Conservation (phyloP, 768 basidiomycete species). For the Tephrocybe sp. region DNA sequence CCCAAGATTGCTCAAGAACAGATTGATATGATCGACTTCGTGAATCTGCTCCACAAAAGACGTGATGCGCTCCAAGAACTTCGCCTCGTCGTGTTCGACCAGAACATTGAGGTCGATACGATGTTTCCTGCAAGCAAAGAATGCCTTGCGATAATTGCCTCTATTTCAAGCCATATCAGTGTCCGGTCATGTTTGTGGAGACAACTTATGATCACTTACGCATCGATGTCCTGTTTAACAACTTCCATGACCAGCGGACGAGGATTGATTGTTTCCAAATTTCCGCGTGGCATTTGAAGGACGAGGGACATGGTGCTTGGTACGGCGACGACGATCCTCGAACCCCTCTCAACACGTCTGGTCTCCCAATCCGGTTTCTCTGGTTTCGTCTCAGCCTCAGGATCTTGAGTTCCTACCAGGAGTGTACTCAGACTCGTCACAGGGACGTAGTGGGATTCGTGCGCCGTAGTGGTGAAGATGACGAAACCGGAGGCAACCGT, state of each 20-base stretch:
- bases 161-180: constrained; percentile 34
- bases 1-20: constrained; percentile 88
- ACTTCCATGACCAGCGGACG: constrained; percentile 87
- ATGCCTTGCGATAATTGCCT: constrained; percentile 79
- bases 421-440: constrained; percentile 30
- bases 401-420: constrained; percentile 24
- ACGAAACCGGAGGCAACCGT: constrained; percentile 70
- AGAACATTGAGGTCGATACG: constrained; percentile 87
- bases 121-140: constrained; percentile 88
- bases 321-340: constrained; percentile 83
- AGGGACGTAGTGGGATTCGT: constrained; percentile 77
- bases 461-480: constrained; percentile 80
- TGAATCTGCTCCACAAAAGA: constrained; percentile 81
- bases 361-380: constrained; percentile 51
- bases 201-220: constrained; percentile 41
- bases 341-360: constrained; percentile 85
- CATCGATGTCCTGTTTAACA: constrained; percentile 70
- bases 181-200: neutral
- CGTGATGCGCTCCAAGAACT: constrained; percentile 60
- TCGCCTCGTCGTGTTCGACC: constrained; percentile 73
- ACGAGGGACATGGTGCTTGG: constrained; percentile 87
- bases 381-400: constrained; percentile 24
- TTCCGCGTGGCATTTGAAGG: constrained; percentile 96
- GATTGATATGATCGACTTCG: constrained; percentile 89
- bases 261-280: constrained; percentile 93